Evolutionary conservation across 176 grass and related monocot genomes (phyloP), one percentile per base, ranked within the genome.

Genomic region (Juncus effusus): DNA sequence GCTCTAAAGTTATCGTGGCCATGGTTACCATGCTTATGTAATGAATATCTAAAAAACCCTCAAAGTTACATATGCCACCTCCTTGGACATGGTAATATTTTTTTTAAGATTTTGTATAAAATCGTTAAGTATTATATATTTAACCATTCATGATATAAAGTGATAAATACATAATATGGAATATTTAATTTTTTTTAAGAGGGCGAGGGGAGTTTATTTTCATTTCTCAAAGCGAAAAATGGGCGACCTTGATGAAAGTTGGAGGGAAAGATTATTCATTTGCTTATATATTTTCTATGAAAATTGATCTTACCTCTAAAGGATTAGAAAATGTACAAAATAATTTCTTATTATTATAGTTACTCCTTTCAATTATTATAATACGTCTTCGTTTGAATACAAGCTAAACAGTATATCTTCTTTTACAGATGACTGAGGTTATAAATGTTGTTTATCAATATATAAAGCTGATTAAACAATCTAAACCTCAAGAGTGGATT

Each of bases 41-140:
- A 86, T 51, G 82, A 97, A 78, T 97, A 91, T 70, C 81, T 86
- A 76, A 92, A 97, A 72, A 97, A 97, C 73, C 85, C 93, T 71
- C 87, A 92, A 77, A 72, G 83, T 86, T 97, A 97, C 54, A 86
- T 97, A 64, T 70, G 82, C 60, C 82, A 97, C 84, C 80, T 92
- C 55, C 70, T 97, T 82, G 87, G 93, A 66, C 93, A 97, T 76
- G 93, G 93, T 70, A 69, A 16, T 57, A 7, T 42, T 57, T 57
- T 39, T 19, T 10, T 7, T 50, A 2, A 0, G 2, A 36, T 68
- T 70, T 42, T 13, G 4, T 8, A 39, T 13, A 9, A 19, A 70
- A 42, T 4, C 56, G n/a, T n/a, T 56, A 13, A 8, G 11, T 7
- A 8, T 1, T 6, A 10, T 3, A 11, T 39, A 68, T 13, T 19